phyloP scores from a whole-genome alignment of 176 grass and related monocot genomes.

The Ananas comosus region DNA sequence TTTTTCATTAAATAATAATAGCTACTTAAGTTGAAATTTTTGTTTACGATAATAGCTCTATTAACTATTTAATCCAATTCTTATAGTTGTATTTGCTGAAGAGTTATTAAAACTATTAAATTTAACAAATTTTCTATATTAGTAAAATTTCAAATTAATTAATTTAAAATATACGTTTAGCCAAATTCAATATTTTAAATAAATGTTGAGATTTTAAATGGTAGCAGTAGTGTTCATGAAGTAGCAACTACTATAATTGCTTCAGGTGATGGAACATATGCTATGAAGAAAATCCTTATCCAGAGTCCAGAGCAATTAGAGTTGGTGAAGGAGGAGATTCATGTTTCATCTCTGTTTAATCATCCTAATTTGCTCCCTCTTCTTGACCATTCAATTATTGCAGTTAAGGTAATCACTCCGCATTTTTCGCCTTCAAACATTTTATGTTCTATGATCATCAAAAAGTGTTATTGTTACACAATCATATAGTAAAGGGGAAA shows the following conservation, averaged over 20 bases:
- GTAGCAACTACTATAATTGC: background rate
- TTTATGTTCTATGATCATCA: background rate
- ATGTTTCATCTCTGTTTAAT: constrained; percentile 61
- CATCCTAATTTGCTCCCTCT: constrained; percentile 84
- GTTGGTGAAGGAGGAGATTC: constrained; percentile 92
- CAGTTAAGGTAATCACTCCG: constrained; percentile 55
- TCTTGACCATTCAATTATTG: constrained; percentile 72
- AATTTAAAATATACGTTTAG: too few relatives aligned
- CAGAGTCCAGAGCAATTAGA: constrained; percentile 84
- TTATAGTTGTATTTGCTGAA: too few relatives aligned
- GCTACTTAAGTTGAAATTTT: too few relatives aligned
- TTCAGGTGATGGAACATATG: constrained; percentile 74
- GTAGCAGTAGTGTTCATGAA: too few relatives aligned
- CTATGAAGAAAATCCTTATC: constrained; percentile 85
- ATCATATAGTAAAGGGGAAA: too few relatives aligned
- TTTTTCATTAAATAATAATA: too few relatives aligned
- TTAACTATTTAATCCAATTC: too few relatives aligned
- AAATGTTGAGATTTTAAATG: background rate
- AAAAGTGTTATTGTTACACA: too few relatives aligned
- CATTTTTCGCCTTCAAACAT: background rate
- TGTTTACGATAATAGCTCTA: too few relatives aligned
- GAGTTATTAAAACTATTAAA: too few relatives aligned
- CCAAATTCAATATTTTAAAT: background rate
- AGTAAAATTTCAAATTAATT: too few relatives aligned
- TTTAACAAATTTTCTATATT: too few relatives aligned